phyloP scores from a whole-genome alignment of 176 grass and related monocot genomes.

The Eremochloa ophiuroides region DNA sequence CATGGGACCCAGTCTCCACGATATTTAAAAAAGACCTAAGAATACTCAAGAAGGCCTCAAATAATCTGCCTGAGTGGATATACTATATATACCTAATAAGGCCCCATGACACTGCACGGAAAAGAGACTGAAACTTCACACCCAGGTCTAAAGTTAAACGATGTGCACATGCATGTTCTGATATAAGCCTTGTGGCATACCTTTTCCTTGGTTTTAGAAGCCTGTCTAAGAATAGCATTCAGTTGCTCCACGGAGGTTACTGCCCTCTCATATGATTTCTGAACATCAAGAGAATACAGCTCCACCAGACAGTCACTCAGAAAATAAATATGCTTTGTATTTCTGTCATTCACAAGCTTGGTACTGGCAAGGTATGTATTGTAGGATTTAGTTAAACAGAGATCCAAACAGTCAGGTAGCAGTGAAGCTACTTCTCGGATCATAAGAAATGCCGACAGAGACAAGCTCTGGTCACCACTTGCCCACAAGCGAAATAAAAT shows the following conservation, averaged over 20 bases:
- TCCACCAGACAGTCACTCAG: slow-evolving; percentile 60
- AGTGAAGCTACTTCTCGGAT: slow-evolving; percentile 62
- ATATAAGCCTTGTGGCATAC: slow-evolving; percentile 29
- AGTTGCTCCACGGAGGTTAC: slow-evolving; percentile 60
- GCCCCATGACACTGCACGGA: neutral
- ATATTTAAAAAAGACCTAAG: neutral
- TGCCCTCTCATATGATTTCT: slow-evolving; percentile 59
- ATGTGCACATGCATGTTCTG: neutral
- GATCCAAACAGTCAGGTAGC: slow-evolving; percentile 62
- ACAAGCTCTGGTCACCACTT: slow-evolving; percentile 68
- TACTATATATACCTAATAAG: neutral
- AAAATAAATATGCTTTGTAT: slow-evolving; percentile 63
- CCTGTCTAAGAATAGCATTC: slow-evolving; percentile 59
- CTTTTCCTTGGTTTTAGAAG: slow-evolving; percentile 73
- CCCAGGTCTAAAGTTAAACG: neutral
- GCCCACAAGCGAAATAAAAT: slow-evolving; percentile 81
- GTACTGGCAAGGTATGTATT: slow-evolving; percentile 69
- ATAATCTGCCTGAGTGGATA: neutral
- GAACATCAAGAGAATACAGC: slow-evolving; percentile 80
- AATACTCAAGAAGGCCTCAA: neutral
- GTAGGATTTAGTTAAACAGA: slow-evolving; percentile 66
- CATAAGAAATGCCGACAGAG: slow-evolving; percentile 61
- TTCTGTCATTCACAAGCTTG: slow-evolving; percentile 68
- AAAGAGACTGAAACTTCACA: slow-evolving; percentile 16
- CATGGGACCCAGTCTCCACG: neutral